phyloP scores from a whole-genome alignment of 495 filamentous ascomycete genomes.

The Chaetomium fimeti region DNA sequence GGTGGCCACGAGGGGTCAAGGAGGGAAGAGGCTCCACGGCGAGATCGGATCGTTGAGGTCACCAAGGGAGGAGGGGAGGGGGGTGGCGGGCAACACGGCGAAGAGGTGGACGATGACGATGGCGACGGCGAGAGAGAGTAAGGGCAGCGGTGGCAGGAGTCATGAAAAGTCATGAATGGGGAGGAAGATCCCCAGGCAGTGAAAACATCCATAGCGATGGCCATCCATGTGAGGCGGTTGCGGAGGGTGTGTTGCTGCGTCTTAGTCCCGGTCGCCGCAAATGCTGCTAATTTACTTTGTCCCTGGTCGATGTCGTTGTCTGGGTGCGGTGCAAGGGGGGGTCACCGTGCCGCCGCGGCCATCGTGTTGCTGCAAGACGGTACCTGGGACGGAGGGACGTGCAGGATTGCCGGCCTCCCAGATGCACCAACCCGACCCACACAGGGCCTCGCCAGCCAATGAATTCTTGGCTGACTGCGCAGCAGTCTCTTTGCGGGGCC shows the following conservation, averaged over 20 bases:
- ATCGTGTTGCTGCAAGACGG: constrained; percentile 10
- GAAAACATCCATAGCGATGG: constrained; percentile 34
- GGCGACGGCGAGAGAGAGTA: constrained; percentile 3
- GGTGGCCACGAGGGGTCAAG: constrained; percentile 19
- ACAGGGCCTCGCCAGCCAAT: constrained; percentile 6
- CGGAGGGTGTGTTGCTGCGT: constrained; percentile 33
- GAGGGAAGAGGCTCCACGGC: constrained; percentile 10
- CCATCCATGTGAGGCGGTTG: constrained; percentile 40
- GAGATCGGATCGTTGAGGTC: constrained; percentile 19
- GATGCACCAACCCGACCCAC: constrained; percentile 14
- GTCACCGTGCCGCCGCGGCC: constrained; percentile 27
- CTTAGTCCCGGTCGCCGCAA: constrained; percentile 39
- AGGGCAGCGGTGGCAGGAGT: background rate
- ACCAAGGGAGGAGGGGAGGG: constrained; percentile 1
- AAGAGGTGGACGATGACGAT: constrained; percentile 1
- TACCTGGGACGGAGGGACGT: constrained; percentile 8
- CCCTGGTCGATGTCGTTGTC: constrained; percentile 41
- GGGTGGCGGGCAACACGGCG: background rate
- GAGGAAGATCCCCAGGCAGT: constrained; percentile 31
- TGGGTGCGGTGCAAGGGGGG: constrained; percentile 35
- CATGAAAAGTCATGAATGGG: constrained; percentile 3
- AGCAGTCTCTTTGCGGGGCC: background rate
- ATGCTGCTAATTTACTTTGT: constrained; percentile 42
- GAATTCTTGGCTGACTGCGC: constrained; percentile 17
- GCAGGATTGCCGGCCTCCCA: constrained; percentile 1